A percentile compares a stretch with the other conserved stretches of the same genome.
Conservation (phyloP, 129 eudicot species). For the Pulicaria dysenterica region DNA sequence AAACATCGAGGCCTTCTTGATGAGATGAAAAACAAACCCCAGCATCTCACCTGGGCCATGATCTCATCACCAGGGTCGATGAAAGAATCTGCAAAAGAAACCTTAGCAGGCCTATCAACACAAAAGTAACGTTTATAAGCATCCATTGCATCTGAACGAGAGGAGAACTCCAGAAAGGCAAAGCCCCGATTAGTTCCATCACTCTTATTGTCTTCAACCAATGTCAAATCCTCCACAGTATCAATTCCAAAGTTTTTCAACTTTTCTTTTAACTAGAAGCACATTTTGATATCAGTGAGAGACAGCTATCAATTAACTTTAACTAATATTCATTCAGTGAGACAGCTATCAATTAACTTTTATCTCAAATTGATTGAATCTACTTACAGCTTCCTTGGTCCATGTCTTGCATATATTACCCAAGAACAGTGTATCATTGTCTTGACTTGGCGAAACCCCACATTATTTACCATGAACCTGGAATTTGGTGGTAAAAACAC, state of each 20-base stretch:
- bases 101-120: conserved; percentile 87
- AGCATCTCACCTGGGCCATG: conserved; percentile 86
- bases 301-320: conserved; percentile 32
- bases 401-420: conserved; percentile 97
- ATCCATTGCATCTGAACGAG: conserved; percentile 95
- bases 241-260: conserved; percentile 83
- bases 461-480: conserved; percentile 95
- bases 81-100: conserved; percentile 92
- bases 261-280: conserved; percentile 82
- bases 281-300: conserved; percentile 45
- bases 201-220: conserved; percentile 85
- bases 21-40: conserved; percentile 32
- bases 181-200: conserved; percentile 86
- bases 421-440: conserved; percentile 89
- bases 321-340: conserved; percentile 27
- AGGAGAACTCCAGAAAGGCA: conserved; percentile 92
- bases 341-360: neutral
- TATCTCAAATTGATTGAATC: conserved; percentile 34
- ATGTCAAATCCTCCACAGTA: conserved; percentile 74
- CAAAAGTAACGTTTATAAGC: conserved; percentile 88
- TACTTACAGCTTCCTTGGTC: conserved; percentile 97
- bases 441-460: conserved; percentile 95
- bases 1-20: conserved; percentile 12
- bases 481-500: conserved; percentile 48
- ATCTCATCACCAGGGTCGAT: conserved; percentile 97